A percentile compares a stretch with the other conserved stretches of the same genome.
Evolutionary conservation across 2,329 filamentous ascomycete species (phyloP).

Genomic region (Hysterium pulicare): DNA sequence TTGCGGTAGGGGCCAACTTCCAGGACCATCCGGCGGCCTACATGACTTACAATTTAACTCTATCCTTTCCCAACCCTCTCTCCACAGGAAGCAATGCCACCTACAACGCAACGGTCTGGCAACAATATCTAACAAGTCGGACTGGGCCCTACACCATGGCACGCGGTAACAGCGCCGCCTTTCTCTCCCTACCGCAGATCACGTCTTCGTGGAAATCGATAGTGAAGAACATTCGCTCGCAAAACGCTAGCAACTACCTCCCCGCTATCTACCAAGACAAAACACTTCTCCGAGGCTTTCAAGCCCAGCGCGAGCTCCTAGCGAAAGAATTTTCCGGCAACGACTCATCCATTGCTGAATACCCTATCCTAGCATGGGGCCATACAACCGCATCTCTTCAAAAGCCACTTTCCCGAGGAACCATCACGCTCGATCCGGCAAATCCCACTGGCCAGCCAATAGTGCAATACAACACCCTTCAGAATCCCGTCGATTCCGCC

Average conservation of each 20-base stretch:
- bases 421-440: constrained; percentile 12
- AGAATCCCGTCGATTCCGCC: neutral
- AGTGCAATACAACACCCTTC: neutral
- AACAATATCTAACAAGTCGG: neutral
- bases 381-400: neutral
- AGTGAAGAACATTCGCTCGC: neutral
- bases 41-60: neutral
- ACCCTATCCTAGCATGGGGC: neutral
- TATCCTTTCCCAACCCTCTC: neutral
- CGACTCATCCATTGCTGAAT: constrained; percentile 1
- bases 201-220: neutral
- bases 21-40: constrained; percentile 6
- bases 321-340: neutral
- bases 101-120: neutral
- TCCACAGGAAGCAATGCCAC: neutral
- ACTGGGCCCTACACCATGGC: neutral
- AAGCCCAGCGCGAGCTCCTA: constrained; percentile 4
- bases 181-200: neutral
- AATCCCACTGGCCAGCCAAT: constrained; percentile 20
- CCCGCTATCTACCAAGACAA: constrained; percentile 5
- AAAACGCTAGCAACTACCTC: neutral
- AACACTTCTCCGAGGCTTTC: constrained; percentile 2
- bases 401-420: constrained; percentile 12
- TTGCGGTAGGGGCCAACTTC: constrained; percentile 8
- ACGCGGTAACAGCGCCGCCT: neutral